Evolutionary conservation across 177 flowering plant genomes (phyloP).

Genomic region (Vitis hybrid): DNA sequence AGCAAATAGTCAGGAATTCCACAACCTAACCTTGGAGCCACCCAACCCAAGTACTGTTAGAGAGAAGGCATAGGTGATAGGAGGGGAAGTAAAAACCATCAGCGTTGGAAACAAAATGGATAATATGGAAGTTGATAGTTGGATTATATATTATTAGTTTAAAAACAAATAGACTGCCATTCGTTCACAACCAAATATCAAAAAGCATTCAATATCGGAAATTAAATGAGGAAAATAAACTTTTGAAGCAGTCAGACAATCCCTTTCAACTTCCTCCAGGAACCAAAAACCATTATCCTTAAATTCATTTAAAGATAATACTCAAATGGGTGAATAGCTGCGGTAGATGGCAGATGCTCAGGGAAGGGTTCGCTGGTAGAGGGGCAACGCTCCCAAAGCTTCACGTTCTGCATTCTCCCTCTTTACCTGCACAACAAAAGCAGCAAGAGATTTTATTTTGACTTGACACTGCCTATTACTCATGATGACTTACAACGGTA

Average conservation of each 20-base stretch:
- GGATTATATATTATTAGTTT: background rate
- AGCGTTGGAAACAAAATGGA: background rate
- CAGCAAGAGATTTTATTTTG: background rate
- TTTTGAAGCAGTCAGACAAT: background rate
- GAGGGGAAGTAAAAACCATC: too few relatives aligned
- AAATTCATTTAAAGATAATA: background rate
- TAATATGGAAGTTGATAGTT: background rate
- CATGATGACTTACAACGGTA: too few relatives aligned
- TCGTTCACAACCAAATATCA: background rate
- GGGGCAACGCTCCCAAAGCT: conserved; percentile 54
- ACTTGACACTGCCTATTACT: background rate
- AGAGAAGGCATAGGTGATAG: too few relatives aligned
- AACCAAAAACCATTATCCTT: background rate
- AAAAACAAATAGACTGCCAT: background rate
- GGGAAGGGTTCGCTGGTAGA: conserved; percentile 52
- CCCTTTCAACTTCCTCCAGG: background rate
- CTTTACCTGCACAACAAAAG: conserved; percentile 42
- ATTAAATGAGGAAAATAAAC: background rate
- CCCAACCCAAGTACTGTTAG: too few relatives aligned
- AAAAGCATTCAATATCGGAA: background rate
- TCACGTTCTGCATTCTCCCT: conserved; percentile 54
- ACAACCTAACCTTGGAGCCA: too few relatives aligned
- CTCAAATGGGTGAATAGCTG: background rate
- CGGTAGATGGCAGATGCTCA: conserved; percentile 12
- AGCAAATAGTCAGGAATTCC: too few relatives aligned